A percentile compares a stretch with the other conserved stretches of the same genome.
These are phyloP conservation scores for Cladobotryum mycophilum DNA, from an alignment of 2,329 filamentous ascomycete genomes.

Conservation along the genomic window DNA sequence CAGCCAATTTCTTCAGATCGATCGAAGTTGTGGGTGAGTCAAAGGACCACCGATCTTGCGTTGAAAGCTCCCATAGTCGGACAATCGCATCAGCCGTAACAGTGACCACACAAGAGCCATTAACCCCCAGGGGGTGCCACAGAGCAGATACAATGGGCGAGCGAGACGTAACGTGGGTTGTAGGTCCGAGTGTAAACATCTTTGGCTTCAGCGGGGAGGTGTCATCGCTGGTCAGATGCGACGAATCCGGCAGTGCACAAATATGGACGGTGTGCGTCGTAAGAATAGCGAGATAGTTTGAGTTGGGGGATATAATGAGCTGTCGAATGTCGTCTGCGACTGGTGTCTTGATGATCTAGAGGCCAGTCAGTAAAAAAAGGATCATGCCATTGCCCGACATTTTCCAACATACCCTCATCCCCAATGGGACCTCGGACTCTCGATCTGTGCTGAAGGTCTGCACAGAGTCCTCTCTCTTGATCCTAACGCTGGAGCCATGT, in stretches of 20 bases:
- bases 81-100: constrained; percentile 84
- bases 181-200: constrained; percentile 86
- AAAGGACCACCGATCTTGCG: constrained; percentile 80
- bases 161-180: constrained; percentile 82
- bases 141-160: constrained; percentile 72
- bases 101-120: constrained; percentile 77
- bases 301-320: constrained; percentile 75
- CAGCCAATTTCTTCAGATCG: constrained; percentile 81
- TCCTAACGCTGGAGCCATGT: constrained; percentile 27
- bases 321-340: constrained; percentile 79
- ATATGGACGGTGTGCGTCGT: constrained; percentile 87
- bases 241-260: constrained; percentile 73
- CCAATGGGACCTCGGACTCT: constrained; percentile 21
- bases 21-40: constrained; percentile 76
- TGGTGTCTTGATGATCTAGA: constrained; percentile 66
- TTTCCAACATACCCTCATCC: constrained; percentile 28
- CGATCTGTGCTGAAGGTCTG: constrained; percentile 29
- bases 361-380: neutral
- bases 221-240: constrained; percentile 66
- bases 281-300: constrained; percentile 75
- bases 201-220: constrained; percentile 67
- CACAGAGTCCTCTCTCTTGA: constrained; percentile 44
- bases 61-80: constrained; percentile 82
- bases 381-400: neutral
- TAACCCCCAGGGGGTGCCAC: constrained; percentile 88